Percentiles rank a stretch among this genome's conserved stretches.
These are phyloP conservation scores for Aureobasidium subglaciale DNA, from an alignment of 2,329 filamentous ascomycete species.

Conservation along the genomic window DNA sequence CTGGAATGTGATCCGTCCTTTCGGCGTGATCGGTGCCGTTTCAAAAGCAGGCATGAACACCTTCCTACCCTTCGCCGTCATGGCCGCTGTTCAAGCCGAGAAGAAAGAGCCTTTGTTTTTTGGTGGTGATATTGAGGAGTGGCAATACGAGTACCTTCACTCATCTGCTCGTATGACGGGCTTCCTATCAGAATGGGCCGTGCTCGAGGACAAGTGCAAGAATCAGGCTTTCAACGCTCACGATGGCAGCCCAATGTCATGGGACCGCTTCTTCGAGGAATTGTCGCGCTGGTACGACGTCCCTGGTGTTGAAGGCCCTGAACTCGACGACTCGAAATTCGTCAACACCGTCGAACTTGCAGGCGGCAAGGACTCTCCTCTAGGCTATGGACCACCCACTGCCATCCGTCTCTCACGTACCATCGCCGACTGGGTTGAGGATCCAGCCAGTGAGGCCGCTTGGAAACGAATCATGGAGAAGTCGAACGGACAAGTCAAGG, in stretches of 20 bases:
- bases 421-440: constrained; percentile 41
- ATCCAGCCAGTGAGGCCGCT: constrained; percentile 36
- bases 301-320: constrained; percentile 17
- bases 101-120: constrained; percentile 37
- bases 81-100: constrained; percentile 41
- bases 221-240: constrained; percentile 45
- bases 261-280: constrained; percentile 43
- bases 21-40: constrained; percentile 43
- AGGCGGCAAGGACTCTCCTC: neutral
- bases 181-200: constrained; percentile 46
- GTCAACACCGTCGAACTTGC: neutral
- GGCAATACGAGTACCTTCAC: constrained; percentile 37
- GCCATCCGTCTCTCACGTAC: constrained; percentile 35
- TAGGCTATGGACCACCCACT: constrained; percentile 39
- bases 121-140: constrained; percentile 37
- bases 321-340: constrained; percentile 11
- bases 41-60: constrained; percentile 46
- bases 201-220: constrained; percentile 30
- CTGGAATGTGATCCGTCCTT: constrained; percentile 45
- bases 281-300: constrained; percentile 41
- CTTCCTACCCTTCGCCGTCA: constrained; percentile 42
- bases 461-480: constrained; percentile 40
- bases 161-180: constrained; percentile 42
- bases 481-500: constrained; percentile 32
- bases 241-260: constrained; percentile 41